Conservation (phyloP, 1,284 basidiomycete genomes). For the Kalmanozyma brasiliensis region DNA sequence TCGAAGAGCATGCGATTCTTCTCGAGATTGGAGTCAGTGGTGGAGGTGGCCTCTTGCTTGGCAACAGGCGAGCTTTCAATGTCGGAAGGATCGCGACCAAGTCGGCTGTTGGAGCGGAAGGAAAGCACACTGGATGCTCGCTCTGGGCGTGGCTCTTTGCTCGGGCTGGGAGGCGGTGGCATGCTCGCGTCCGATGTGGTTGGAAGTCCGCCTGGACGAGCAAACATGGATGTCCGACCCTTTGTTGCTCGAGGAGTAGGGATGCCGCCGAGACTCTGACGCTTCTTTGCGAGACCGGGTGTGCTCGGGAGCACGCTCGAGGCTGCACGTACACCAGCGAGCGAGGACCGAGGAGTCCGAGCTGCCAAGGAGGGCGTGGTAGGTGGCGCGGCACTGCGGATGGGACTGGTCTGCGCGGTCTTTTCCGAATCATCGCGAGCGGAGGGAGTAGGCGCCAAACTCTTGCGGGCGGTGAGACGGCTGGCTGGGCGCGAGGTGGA, state of each 20-base stretch:
- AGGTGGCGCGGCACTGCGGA: constrained; percentile 7
- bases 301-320: constrained; percentile 21
- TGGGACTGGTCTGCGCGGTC: constrained; percentile 61
- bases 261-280: constrained; percentile 46
- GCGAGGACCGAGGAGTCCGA: constrained; percentile 35
- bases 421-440: constrained; percentile 28
- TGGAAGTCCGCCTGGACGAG: constrained; percentile 25
- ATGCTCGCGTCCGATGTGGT: constrained; percentile 31
- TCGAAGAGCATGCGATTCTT: constrained; percentile 69
- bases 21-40: constrained; percentile 62
- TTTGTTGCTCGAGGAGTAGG: constrained; percentile 48
- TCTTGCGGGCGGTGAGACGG: constrained; percentile 51
- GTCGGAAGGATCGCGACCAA: constrained; percentile 26
- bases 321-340: constrained; percentile 26
- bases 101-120: constrained; percentile 40
- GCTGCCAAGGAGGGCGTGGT: constrained; percentile 21
- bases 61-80: constrained; percentile 23
- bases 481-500: constrained; percentile 44
- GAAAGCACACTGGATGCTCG: constrained; percentile 37
- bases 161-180: constrained; percentile 53
- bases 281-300: constrained; percentile 35
- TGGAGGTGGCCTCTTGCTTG: constrained; percentile 9
- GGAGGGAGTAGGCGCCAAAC: constrained; percentile 23
- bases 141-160: constrained; percentile 28
- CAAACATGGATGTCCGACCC: constrained; percentile 52